These are phyloP conservation scores for Vanderwaltozyma polyspora DNA, from an alignment of 805 yeast genomes.

Conservation along the genomic window DNA sequence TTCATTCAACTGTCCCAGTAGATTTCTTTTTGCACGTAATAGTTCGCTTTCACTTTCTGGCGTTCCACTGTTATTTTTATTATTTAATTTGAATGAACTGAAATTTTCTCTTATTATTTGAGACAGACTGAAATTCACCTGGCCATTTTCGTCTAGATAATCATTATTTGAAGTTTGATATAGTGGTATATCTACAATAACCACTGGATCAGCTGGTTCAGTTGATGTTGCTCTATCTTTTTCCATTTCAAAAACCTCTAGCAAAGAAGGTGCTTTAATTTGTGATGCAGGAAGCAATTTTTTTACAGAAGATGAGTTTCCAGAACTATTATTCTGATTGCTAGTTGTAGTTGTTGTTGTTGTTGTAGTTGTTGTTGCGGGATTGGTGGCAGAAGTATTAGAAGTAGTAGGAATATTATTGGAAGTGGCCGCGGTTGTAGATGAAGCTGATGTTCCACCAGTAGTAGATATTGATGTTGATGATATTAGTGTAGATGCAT, in stretches of 20 bases:
- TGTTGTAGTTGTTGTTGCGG: background rate
- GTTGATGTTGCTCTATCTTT: conserved; percentile 6
- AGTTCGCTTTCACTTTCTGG: background rate
- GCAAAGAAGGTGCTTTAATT: conserved; percentile 15
- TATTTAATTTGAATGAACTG: conserved; percentile 11
- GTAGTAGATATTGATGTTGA: background rate
- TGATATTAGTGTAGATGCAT: background rate
- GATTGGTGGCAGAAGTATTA: too few relatives aligned
- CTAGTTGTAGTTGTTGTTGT: conserved; percentile 1
- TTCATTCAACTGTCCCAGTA: conserved; percentile 13
- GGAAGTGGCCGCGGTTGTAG: too few relatives aligned
- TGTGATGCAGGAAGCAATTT: conserved; percentile 16
- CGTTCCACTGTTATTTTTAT: background rate
- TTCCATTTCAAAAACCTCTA: conserved; percentile 13
- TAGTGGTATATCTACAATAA: conserved; percentile 24
- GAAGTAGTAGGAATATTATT: too few relatives aligned
- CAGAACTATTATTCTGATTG: too few relatives aligned
- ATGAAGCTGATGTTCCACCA: background rate
- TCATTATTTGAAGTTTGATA: conserved; percentile 17
- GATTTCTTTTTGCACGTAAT: conserved; percentile 11
- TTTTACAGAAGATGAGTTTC: too few relatives aligned
- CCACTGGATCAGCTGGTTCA: conserved; percentile 14
- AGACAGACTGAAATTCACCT: conserved; percentile 11
- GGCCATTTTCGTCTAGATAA: conserved; percentile 28
- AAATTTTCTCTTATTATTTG: conserved; percentile 6